These are phyloP conservation scores for Pneumocystis jirovecii DNA, from an alignment of 1,139 yeast genomes.

Conservation along the genomic window DNA sequence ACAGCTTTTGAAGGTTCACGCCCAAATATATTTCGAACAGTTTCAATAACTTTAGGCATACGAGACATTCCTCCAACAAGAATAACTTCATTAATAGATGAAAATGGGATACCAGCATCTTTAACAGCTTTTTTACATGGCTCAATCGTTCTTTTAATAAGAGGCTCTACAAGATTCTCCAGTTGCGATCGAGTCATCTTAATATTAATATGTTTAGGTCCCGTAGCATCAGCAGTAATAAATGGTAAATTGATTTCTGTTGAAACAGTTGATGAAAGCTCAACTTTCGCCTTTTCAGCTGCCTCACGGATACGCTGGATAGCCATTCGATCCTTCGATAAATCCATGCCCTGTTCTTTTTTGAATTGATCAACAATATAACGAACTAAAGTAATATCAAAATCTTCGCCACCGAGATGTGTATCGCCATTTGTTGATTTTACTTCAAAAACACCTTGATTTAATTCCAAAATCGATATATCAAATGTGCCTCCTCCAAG, in stretches of 20 bases:
- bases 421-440: constrained; percentile 84
- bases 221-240: constrained; percentile 86
- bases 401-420: constrained; percentile 84
- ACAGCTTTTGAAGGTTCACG: constrained; percentile 97
- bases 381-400: constrained; percentile 72
- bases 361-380: constrained; percentile 84
- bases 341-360: constrained; percentile 80
- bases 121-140: constrained; percentile 98
- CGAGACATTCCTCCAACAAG: constrained; percentile 99
- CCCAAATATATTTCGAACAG: constrained; percentile 84
- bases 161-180: constrained; percentile 78
- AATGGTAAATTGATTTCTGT: constrained; percentile 96
- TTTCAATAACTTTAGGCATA: constrained; percentile 98
- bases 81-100: constrained; percentile 86
- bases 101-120: constrained; percentile 78
- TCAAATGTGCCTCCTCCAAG: constrained; percentile 86
- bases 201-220: constrained; percentile 96
- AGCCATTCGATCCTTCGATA: constrained; percentile 91
- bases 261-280: constrained; percentile 80
- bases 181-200: constrained; percentile 86
- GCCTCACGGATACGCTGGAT: constrained; percentile 99
- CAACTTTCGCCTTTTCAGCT: constrained; percentile 98
- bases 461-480: constrained; percentile 70
- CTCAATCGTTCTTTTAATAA: constrained; percentile 83
- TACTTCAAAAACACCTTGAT: constrained; percentile 79